Conservation (phyloP, 2,329 filamentous ascomycete species). For the Diaporthe humulicola region DNA sequence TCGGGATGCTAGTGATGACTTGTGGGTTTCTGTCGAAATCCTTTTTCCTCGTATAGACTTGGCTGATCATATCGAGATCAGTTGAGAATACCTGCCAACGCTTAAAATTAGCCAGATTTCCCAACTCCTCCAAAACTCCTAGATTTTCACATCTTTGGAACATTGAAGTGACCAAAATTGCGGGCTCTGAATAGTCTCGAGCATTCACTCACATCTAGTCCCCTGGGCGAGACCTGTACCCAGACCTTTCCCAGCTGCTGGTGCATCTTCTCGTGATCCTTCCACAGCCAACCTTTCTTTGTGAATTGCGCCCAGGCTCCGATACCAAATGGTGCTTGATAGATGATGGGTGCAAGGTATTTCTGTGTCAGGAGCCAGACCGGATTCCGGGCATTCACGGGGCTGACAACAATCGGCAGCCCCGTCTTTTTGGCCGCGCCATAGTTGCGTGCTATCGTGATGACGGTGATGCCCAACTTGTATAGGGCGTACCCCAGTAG, state of each 20-base stretch:
- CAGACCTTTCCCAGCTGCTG: constrained; percentile 9
- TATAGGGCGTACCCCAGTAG: not conserved
- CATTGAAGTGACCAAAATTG: not conserved
- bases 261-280: not conserved
- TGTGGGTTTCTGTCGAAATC: not conserved
- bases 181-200: no score
- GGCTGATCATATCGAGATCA: not conserved
- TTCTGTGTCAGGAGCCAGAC: constrained; percentile 8
- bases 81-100: not conserved
- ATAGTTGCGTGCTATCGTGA: not conserved
- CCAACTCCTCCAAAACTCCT: no score
- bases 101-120: not conserved
- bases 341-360: not conserved
- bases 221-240: not conserved
- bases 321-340: constrained; percentile 1
- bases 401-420: constrained; percentile 9
- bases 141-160: not conserved
- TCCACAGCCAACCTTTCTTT: not conserved
- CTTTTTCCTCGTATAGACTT: constrained; percentile 15
- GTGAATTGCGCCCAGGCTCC: not conserved
- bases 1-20: not conserved
- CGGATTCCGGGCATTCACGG: not conserved
- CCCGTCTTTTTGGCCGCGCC: not conserved
- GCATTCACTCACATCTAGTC: not conserved
- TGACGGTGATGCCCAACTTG: not conserved